Percentiles rank a stretch among this genome's conserved stretches.
Conservation (phyloP, 345 rosid genomes). For the Eucalyptus victrix region DNA sequence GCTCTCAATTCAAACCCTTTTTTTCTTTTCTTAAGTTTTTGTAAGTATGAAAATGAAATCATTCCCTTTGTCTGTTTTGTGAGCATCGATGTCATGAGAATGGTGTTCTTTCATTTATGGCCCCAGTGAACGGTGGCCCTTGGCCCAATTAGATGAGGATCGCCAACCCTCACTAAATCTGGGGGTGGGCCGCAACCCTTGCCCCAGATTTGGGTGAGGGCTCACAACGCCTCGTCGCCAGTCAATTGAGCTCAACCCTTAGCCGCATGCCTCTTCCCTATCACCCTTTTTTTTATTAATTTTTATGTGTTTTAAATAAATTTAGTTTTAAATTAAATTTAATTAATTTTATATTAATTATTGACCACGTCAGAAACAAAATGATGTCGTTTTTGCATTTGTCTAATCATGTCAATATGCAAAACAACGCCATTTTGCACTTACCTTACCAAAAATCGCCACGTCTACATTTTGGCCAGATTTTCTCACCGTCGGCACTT, state of each 20-base stretch:
- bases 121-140: too few species aligned
- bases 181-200: rapidly evolving
- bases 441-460: too few species aligned
- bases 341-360: too few species aligned
- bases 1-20: background rate
- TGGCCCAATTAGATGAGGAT: too few species aligned
- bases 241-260: rapidly evolving
- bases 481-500: rapidly evolving
- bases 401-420: too few species aligned
- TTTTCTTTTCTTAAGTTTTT: background rate
- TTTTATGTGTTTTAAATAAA: too few species aligned
- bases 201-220: too few species aligned
- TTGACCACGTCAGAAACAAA: rapidly evolving
- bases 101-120: too few species aligned
- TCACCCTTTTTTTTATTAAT: rapidly evolving
- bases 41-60: background rate
- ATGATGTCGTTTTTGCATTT: rapidly evolving
- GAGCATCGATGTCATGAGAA: too few species aligned
- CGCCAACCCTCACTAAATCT: rapidly evolving
- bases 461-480: rapidly evolving
- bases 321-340: too few species aligned
- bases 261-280: rapidly evolving
- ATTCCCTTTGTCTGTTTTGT: background rate
- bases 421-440: too few species aligned
- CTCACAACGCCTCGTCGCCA: rapidly evolving